These are phyloP conservation scores for Collybia nuda DNA, from an alignment of 768 basidiomycete genomes.

Conservation along the genomic window DNA sequence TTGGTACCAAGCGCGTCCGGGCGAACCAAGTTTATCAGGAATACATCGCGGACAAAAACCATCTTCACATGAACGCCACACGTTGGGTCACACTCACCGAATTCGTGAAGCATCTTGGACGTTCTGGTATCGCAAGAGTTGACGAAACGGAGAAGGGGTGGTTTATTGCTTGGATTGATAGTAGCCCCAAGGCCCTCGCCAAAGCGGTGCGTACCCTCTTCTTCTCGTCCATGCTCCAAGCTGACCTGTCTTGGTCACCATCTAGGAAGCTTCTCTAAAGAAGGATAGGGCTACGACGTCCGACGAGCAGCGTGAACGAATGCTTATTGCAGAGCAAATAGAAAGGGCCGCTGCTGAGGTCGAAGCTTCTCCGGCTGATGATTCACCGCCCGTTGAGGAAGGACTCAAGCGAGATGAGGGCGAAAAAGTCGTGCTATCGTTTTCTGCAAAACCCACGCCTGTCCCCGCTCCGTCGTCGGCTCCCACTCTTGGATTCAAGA, in stretches of 20 bases:
- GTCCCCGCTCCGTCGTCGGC: conserved; percentile 29
- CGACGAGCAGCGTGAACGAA: conserved; percentile 92
- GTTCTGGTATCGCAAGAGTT: conserved; percentile 83
- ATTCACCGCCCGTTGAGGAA: conserved; percentile 45
- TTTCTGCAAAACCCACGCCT: conserved; percentile 55
- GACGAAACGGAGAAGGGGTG: conserved; percentile 99
- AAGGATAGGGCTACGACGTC: conserved; percentile 90
- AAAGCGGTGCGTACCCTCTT: conserved; percentile 60
- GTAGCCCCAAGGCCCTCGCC: conserved; percentile 88
- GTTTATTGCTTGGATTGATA: conserved; percentile 98
- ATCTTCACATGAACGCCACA: conserved; percentile 98
- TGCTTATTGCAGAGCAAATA: conserved; percentile 90
- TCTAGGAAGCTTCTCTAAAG: conserved; percentile 80
- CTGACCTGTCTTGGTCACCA: conserved; percentile 6
- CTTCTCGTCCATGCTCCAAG: background rate
- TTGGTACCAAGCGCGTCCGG: conserved; percentile 91
- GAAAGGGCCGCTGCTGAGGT: conserved; percentile 70
- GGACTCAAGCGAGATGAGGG: conserved; percentile 74
- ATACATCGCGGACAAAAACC: conserved; percentile 90
- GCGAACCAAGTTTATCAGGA: conserved; percentile 98
- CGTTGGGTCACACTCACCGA: conserved; percentile 98
- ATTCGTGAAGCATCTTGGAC: conserved; percentile 87
- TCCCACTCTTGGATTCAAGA: conserved; percentile 53
- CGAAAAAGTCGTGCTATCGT: conserved; percentile 75
- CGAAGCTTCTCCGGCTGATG: conserved; percentile 32